Evolutionary conservation across 164 flowering plant species (phyloP).

Genomic region (Santalum album): DNA sequence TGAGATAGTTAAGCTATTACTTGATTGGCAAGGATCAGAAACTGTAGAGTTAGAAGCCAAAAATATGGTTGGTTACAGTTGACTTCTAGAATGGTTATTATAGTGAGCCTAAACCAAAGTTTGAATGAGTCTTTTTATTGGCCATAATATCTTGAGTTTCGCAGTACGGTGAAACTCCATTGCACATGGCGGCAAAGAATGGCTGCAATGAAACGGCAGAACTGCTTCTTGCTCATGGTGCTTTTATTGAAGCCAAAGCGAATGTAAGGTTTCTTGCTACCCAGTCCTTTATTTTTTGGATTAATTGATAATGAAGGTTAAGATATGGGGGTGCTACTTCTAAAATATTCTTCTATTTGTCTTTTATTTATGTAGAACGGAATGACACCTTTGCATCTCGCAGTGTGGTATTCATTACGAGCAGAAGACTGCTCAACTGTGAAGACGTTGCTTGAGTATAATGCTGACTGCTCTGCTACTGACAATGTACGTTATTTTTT

Average conservation of each 20-base stretch:
- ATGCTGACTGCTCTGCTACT: conserved; percentile 80
- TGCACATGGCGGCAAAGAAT: conserved; percentile 99
- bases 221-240: conserved; percentile 79
- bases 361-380: conserved; percentile 66
- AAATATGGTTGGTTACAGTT: conserved; percentile 70
- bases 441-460: conserved; percentile 61
- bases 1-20: conserved; percentile 64
- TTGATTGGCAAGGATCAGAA: conserved; percentile 58
- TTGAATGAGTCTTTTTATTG: not conserved
- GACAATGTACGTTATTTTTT: conserved; percentile 57
- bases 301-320: not conserved
- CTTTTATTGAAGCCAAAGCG: conserved; percentile 82
- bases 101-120: too few relatives aligned
- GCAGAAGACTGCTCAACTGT: conserved; percentile 67
- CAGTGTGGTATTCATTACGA: conserved; percentile 83
- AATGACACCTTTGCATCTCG: conserved; percentile 98
- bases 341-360: not conserved
- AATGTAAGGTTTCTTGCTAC: conserved; percentile 48
- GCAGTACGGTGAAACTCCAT: conserved; percentile 98
- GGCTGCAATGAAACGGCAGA: conserved; percentile 73
- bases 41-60: conserved; percentile 80
- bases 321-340: not conserved
- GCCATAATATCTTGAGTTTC: conserved; percentile 9
- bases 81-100: not conserved
- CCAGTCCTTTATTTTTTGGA: not conserved